These are phyloP conservation scores for Mucor piriformis DNA, from an alignment of 371 early-diverging fungal genomes.

Conservation along the genomic window DNA sequence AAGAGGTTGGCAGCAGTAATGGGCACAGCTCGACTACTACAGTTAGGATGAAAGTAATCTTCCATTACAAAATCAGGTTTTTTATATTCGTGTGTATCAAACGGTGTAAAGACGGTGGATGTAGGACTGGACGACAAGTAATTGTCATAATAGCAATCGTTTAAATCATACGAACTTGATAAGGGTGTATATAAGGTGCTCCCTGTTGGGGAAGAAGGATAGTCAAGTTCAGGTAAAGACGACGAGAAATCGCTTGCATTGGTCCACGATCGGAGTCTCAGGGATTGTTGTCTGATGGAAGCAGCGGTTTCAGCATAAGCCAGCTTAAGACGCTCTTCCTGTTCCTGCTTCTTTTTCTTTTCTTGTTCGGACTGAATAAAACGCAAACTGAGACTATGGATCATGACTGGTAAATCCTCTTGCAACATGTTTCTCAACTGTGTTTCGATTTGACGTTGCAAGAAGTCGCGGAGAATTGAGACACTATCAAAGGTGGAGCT, in stretches of 20 bases:
- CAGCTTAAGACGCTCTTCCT: conserved; percentile 26
- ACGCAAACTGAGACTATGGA: conserved; percentile 80
- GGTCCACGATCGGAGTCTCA: background rate
- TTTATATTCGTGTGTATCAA: background rate
- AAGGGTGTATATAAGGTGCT: conserved; percentile 10
- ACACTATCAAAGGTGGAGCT: conserved; percentile 94
- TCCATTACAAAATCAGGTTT: background rate
- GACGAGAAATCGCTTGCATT: background rate
- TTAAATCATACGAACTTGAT: conserved; percentile 7
- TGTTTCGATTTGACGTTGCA: conserved; percentile 92
- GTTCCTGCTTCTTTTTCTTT: conserved; percentile 17
- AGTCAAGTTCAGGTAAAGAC: conserved; percentile 19
- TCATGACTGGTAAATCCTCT: conserved; percentile 91
- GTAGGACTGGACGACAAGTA: conserved; percentile 30
- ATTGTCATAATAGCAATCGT: conserved; percentile 17
- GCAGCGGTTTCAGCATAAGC: too few relatives aligned
- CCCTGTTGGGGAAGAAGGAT: conserved; percentile 6
- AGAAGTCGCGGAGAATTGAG: conserved; percentile 78
- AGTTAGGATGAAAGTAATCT: conserved; percentile 12
- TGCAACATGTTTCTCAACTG: conserved; percentile 86
- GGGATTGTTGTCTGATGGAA: too few relatives aligned
- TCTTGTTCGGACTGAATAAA: conserved; percentile 30
- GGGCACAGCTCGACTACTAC: conserved; percentile 7
- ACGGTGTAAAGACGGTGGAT: background rate
- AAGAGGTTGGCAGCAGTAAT: conserved; percentile 28